These are phyloP conservation scores for Pulveroboletus sp. DNA, from an alignment of 768 basidiomycete genomes.

Conservation along the genomic window DNA sequence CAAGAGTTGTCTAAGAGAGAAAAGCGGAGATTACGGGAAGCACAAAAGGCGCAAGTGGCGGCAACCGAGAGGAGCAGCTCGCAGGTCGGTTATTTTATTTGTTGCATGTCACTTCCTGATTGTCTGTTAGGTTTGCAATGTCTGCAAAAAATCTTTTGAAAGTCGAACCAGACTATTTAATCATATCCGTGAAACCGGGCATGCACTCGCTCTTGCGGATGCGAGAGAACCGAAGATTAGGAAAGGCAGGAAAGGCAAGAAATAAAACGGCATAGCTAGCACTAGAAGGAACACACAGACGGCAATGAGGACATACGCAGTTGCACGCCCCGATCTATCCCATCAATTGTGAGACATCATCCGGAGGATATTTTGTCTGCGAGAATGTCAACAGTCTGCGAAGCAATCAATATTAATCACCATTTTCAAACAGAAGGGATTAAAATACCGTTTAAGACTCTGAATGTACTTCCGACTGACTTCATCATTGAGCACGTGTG, in stretches of 20 bases:
- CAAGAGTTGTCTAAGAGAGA: conserved; percentile 70
- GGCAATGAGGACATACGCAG: not conserved
- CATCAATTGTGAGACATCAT: conserved; percentile 90
- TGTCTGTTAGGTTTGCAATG: conserved; percentile 52
- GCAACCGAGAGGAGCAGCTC: not conserved
- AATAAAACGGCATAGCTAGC: conserved; percentile 6
- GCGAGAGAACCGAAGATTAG: conserved; percentile 27
- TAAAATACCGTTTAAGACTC: conserved; percentile 85
- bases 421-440: not conserved
- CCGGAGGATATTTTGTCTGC: conserved; percentile 94
- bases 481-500: conserved; percentile 98
- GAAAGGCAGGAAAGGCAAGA: conserved; percentile 35
- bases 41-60: conserved; percentile 51
- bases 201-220: conserved; percentile 53
- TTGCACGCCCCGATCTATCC: conserved; percentile 43
- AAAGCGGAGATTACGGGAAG: conserved; percentile 73
- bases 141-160: conserved; percentile 59
- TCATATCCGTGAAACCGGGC: conserved; percentile 69
- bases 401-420: conserved; percentile 12
- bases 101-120: conserved; percentile 9
- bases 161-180: conserved; percentile 74
- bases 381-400: conserved; percentile 88
- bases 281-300: conserved; percentile 10
- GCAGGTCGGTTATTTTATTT: conserved; percentile 9
- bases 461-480: conserved; percentile 99